A percentile compares a stretch with the other conserved stretches of the same genome.
Evolutionary conservation across 176 grass and related monocot species (phyloP).

Genomic region (Coix lacrymajobi): DNA sequence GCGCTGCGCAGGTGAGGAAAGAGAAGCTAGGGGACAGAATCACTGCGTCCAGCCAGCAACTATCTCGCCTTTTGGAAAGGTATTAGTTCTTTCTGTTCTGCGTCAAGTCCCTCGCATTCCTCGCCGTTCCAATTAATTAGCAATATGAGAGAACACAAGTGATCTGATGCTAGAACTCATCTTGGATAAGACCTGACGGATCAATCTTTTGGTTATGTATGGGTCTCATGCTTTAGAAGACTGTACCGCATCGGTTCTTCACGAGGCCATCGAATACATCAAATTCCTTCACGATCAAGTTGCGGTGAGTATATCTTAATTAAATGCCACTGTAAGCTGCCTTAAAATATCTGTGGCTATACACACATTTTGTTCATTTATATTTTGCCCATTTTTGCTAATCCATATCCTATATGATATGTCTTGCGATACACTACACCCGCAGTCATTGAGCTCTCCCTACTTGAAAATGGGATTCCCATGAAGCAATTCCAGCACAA

Average conservation of each 20-base stretch:
- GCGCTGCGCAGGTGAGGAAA: conserved; percentile 85
- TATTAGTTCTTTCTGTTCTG: conserved; percentile 41
- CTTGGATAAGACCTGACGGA: conserved; percentile 36
- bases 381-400: conserved; percentile 1
- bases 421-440: background rate
- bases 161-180: conserved; percentile 24
- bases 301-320: conserved; percentile 44
- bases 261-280: conserved; percentile 96
- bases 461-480: conserved; percentile 78
- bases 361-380: background rate
- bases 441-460: conserved; percentile 68
- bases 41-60: conserved; percentile 96
- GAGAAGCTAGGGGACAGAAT: conserved; percentile 99
- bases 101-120: conserved; percentile 24
- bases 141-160: conserved; percentile 7
- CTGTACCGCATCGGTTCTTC: conserved; percentile 99
- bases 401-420: background rate
- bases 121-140: conserved; percentile 13
- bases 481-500: conserved; percentile 59
- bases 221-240: conserved; percentile 58
- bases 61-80: conserved; percentile 99
- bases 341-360: background rate
- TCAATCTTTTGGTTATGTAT: background rate
- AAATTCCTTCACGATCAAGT: conserved; percentile 99
- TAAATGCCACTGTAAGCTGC: background rate